A percentile compares a stretch with the other conserved stretches of the same genome.
These are phyloP conservation scores for Pestalotiopsis sp. DNA, from an alignment of 2,329 filamentous ascomycete genomes.

Conservation along the genomic window DNA sequence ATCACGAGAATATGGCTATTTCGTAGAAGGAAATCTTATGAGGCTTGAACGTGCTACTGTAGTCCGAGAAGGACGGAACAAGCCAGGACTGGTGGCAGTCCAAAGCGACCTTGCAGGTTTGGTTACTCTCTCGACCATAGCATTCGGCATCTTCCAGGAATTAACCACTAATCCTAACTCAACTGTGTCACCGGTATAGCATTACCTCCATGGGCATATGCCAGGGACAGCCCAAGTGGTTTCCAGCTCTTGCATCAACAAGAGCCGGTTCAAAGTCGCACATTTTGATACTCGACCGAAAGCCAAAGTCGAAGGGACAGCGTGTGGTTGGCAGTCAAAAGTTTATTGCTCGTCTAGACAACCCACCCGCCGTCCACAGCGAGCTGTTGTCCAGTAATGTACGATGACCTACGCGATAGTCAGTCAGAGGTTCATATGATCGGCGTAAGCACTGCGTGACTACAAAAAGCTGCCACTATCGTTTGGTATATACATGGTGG, in stretches of 20 bases:
- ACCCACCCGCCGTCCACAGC: slow-evolving; percentile 8
- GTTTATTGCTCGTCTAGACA: not conserved
- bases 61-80: not conserved
- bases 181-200: too few relatives aligned
- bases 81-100: not conserved
- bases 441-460: too few relatives aligned
- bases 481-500: not conserved
- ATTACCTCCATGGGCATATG: too few relatives aligned
- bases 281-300: too few relatives aligned
- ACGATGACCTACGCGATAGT: not conserved
- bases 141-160: not conserved
- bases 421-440: not conserved
- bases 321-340: too few relatives aligned
- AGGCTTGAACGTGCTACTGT: not conserved
- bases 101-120: not conserved
- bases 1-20: not conserved
- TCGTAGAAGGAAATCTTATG: not conserved
- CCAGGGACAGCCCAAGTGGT: too few relatives aligned
- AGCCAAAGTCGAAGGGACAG: too few relatives aligned
- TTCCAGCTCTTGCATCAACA: too few relatives aligned
- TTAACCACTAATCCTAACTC: not conserved
- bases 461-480: too few relatives aligned
- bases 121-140: not conserved
- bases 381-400: slow-evolving; percentile 2
- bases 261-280: too few relatives aligned